These are phyloP conservation scores for Penstemon davidsonii DNA, from an alignment of 257 asterid genomes.

Conservation along the genomic window DNA sequence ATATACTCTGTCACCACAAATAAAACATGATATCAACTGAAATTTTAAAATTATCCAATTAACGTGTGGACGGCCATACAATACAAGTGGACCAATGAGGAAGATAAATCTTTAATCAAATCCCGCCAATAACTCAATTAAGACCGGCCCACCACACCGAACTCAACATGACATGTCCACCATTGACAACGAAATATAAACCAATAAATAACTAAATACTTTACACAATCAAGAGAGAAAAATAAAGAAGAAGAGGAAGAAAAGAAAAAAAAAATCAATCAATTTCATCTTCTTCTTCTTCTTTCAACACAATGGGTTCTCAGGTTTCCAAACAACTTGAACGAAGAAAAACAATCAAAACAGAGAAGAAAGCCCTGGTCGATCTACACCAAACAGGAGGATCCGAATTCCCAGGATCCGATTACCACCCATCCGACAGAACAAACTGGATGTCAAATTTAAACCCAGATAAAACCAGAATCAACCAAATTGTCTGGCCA, in stretches of 20 bases:
- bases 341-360: conserved; percentile 48
- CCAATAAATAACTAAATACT: background rate
- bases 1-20: background rate
- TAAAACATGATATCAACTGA: background rate
- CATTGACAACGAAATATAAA: conserved; percentile 29
- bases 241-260: conserved; percentile 9
- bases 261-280: background rate
- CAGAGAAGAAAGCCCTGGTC: conserved; percentile 52
- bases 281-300: background rate
- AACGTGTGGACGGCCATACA: conserved; percentile 18
- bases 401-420: conserved; percentile 60
- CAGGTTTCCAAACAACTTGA: conserved; percentile 56
- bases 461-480: conserved; percentile 42
- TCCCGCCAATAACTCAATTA: conserved; percentile 39
- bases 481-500: conserved; percentile 87
- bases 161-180: conserved; percentile 8
- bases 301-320: conserved; percentile 56
- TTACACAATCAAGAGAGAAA: conserved; percentile 6
- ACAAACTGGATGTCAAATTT: conserved; percentile 77
- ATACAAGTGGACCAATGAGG: conserved; percentile 17
- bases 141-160: conserved; percentile 40
- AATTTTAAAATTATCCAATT: background rate
- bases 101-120: conserved; percentile 15
- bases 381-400: conserved; percentile 50
- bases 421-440: conserved; percentile 54